phyloP scores from a whole-genome alignment of 1,284 basidiomycete genomes.

The Fomes fomentarius region DNA sequence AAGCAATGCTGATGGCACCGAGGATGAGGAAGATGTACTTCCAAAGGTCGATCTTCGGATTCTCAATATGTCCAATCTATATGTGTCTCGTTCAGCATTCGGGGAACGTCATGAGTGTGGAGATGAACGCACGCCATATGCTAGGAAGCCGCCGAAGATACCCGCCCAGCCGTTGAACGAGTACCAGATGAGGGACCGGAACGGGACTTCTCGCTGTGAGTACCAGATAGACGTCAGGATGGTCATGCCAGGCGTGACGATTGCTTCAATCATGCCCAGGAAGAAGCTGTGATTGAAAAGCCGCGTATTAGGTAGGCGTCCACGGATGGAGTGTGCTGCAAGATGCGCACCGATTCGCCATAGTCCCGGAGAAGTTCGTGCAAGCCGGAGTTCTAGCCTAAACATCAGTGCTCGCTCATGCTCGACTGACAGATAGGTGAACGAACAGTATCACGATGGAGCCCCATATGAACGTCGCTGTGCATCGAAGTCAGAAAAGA shows the following conservation, averaged over 20 bases:
- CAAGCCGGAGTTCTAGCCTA: constrained; percentile 18
- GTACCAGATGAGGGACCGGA: constrained; percentile 26
- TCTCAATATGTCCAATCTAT: constrained; percentile 23
- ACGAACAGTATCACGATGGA: constrained; percentile 21
- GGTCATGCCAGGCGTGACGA: constrained; percentile 26
- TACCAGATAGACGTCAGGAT: constrained; percentile 28
- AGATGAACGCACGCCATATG: constrained; percentile 19
- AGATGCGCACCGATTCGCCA: constrained; percentile 19
- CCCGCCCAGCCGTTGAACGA: constrained; percentile 29
- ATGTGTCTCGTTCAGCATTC: too few relatives aligned
- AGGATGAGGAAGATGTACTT: constrained; percentile 29
- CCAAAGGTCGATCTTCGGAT: constrained; percentile 22
- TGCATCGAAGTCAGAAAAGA: neutral
- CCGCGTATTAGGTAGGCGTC: too few relatives aligned
- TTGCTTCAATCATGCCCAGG: constrained; percentile 25
- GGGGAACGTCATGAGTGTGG: neutral
- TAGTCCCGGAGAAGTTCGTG: constrained; percentile 20
- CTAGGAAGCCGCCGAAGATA: constrained; percentile 26
- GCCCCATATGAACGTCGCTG: constrained; percentile 26
- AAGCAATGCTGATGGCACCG: constrained; percentile 19
- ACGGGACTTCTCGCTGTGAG: constrained; percentile 24
- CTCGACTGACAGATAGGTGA: too few relatives aligned
- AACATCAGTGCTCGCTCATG: neutral
- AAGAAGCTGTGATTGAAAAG: too few relatives aligned
- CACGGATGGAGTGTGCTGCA: too few relatives aligned